Evolutionary conservation across 2,329 filamentous ascomycete genomes (phyloP).

Genomic region (Ascochyta rabiei): DNA sequence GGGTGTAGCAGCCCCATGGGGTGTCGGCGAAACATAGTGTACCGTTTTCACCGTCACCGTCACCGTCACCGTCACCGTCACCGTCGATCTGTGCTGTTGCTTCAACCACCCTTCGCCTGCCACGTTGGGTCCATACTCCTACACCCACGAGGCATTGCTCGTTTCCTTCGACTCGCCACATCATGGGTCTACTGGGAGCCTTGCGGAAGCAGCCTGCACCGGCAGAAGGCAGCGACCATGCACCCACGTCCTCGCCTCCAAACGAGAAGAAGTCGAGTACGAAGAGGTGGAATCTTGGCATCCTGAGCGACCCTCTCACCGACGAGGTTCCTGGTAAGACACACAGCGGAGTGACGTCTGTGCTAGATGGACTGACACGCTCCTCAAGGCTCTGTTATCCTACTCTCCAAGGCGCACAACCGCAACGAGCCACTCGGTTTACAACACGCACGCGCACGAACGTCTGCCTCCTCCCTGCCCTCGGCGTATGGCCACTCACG

Average conservation of each 20-base stretch:
- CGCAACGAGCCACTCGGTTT: constrained; percentile 68
- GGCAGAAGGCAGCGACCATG: constrained; percentile 5
- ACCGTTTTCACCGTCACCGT: neutral
- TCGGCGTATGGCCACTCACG: constrained; percentile 31
- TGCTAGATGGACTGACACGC: neutral
- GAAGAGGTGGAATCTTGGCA: constrained; percentile 68
- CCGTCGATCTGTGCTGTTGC: neutral
- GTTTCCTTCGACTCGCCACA: neutral
- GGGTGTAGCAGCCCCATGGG: constrained; percentile 9
- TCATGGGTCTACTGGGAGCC: constrained; percentile 27
- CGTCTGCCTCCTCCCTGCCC: constrained; percentile 60
- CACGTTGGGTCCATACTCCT: neutral
- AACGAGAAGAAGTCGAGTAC: constrained; percentile 14
- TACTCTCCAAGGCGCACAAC: constrained; percentile 61
- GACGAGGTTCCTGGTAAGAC: constrained; percentile 82
- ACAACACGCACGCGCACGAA: constrained; percentile 66
- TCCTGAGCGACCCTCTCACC: constrained; percentile 79
- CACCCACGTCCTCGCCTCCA: neutral
- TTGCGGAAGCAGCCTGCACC: constrained; percentile 24
- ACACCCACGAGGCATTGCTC: neutral
- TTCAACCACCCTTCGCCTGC: constrained; percentile 1
- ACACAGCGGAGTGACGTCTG: neutral
- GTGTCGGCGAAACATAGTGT: constrained; percentile 14
- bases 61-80: neutral
- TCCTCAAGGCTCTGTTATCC: constrained; percentile 63